Conservation (phyloP, 1,284 basidiomycete genomes). For the Tylopilus orsonianus region DNA sequence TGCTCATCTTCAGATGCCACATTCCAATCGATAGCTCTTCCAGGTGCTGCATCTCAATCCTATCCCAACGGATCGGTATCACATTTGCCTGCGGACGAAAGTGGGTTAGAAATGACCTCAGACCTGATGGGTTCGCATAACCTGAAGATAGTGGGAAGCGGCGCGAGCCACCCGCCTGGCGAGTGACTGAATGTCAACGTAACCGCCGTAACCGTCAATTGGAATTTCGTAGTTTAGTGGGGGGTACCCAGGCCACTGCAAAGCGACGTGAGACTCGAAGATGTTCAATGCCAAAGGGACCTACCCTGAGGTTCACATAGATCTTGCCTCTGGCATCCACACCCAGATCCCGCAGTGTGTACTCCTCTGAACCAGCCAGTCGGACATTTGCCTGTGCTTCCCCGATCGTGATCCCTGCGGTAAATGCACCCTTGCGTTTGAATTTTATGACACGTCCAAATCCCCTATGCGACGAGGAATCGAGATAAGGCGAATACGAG, state of each 20-base stretch:
- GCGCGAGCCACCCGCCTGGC: conserved; percentile 68
- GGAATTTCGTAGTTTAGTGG: conserved; percentile 76
- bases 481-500: conserved; percentile 44
- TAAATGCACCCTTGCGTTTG: conserved; percentile 66
- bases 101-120: conserved; percentile 15
- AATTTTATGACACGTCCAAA: conserved; percentile 62
- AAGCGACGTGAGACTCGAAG: conserved; percentile 2
- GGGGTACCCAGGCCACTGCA: conserved; percentile 68
- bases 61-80: conserved; percentile 66
- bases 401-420: conserved; percentile 62
- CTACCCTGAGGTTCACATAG: conserved; percentile 59
- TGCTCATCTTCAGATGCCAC: conserved; percentile 60
- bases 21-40: conserved; percentile 67
- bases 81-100: conserved; percentile 49
- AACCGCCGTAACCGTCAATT: conserved; percentile 63
- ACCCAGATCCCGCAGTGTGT: conserved; percentile 62
- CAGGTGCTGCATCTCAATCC: conserved; percentile 67
- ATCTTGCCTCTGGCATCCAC: conserved; percentile 60
- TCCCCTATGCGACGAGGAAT: conserved; percentile 46
- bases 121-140: conserved; percentile 28
- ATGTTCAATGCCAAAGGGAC: conserved; percentile 15
- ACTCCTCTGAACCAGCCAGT: conserved; percentile 58
- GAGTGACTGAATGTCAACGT: conserved; percentile 63
- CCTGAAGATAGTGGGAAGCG: conserved; percentile 74
- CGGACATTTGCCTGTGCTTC: conserved; percentile 68